Base-by-base conservation (phyloP, 306 rosid genomes). In the Vigna nakashimae region DNA sequence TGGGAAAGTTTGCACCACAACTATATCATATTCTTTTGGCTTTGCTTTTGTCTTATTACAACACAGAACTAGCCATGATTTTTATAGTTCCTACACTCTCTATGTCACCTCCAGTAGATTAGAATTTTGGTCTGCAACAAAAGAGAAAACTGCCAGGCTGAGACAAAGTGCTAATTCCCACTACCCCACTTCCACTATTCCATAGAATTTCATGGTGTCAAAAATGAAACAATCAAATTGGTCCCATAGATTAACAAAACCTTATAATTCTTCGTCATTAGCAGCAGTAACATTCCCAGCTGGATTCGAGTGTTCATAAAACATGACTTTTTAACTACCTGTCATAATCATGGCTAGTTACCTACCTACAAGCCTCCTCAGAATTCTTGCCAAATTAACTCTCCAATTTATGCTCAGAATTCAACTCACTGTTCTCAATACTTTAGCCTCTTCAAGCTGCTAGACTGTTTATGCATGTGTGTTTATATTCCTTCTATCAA, bases 161-260 rank as follows among this genome's bases (percentile, higher is more conserved):
- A 40, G 40, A 59, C 67, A 60, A 60, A 60, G 9, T 62, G 22
- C 73, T 64, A 62, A 22, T 52, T 65, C 75, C 82, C n/a, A 55
- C 64, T 62, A 43, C 63, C 82, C 79, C 79, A 78, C 67, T 64
- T 81, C 71, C 56, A 71, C 6, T 68, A 43, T 76, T 82, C 80
- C 48, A 45, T 82, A 40, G 16, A 58, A 55, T 51, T 65, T n/a
- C 30, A 9, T n/a, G 36, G 49, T 51, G 36, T 17, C 36, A 50
- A 50, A 59, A 71, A 26, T 67, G 80, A 62, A 81, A 49, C 57
- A 48, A 75, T 69, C 67, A 75, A 68, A 82, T 69, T 82, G 16
- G 30, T 53, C 71, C 64, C 50, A 75, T 24, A 52, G 72, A 46
- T 84, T 75, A 79, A 30, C 9, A 4, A 75, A 74, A 48, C 10